Conservation (phyloP, 2,329 filamentous ascomycete species). For the Colletotrichum somersetense region DNA sequence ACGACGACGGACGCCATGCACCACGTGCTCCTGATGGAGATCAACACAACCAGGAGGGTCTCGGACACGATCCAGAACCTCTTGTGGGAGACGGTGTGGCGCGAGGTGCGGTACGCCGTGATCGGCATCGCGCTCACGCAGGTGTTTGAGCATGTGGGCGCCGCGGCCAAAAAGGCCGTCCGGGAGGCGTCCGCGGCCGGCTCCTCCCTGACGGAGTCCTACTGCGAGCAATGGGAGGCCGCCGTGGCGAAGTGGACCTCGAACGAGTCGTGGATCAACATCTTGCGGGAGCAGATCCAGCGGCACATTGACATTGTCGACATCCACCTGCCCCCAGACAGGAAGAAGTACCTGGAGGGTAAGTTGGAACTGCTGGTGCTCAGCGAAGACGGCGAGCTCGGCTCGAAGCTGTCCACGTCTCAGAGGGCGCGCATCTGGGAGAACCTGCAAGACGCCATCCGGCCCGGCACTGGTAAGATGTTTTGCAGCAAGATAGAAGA, state of each 20-base stretch:
- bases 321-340: conserved; percentile 42
- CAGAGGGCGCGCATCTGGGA: conserved; percentile 44
- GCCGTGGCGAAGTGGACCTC: conserved; percentile 42
- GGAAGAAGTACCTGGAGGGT: conserved; percentile 37
- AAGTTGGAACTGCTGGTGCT: conserved; percentile 40
- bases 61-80: conserved; percentile 45
- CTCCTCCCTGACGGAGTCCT: background rate
- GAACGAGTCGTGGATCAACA: conserved; percentile 43
- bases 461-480: conserved; percentile 43
- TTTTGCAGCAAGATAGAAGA: conserved; percentile 42
- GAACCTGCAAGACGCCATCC: conserved; percentile 43
- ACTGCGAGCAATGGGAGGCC: conserved; percentile 38
- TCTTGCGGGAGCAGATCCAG: conserved; percentile 46
- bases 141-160: conserved; percentile 40
- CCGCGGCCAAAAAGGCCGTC: conserved; percentile 16
- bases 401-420: conserved; percentile 36
- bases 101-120: conserved; percentile 47
- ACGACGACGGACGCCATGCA: conserved; percentile 48
- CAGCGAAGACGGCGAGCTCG: conserved; percentile 38
- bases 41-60: conserved; percentile 41
- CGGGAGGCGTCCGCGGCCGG: background rate
- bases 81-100: conserved; percentile 47
- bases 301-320: conserved; percentile 46
- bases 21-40: conserved; percentile 46
- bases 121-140: conserved; percentile 44